A percentile compares a stretch with the other conserved stretches of the same genome.
phyloP scores from a whole-genome alignment of 441 rosid genomes.

The Euphorbia corollata region DNA sequence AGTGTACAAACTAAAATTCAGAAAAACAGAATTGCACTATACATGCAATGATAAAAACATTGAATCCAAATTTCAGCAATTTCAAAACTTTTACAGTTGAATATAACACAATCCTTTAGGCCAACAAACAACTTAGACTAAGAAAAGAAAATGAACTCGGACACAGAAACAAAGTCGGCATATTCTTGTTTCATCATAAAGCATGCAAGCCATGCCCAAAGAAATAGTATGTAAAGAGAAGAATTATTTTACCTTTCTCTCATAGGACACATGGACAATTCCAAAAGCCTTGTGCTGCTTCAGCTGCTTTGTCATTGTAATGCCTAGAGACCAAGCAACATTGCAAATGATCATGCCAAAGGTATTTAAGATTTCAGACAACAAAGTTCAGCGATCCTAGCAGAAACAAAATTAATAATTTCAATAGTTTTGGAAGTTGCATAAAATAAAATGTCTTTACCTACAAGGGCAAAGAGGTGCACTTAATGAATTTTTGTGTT shows the following conservation, averaged over 20 bases:
- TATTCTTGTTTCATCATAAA: not conserved
- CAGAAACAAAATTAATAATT: constrained; percentile 8
- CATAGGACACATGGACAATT: constrained; percentile 95
- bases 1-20: too few relatives aligned
- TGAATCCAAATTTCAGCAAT: not conserved
- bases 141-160: too few relatives aligned
- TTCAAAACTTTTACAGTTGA: not conserved
- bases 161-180: not conserved
- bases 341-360: not conserved
- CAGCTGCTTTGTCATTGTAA: constrained; percentile 88
- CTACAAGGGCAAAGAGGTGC: constrained; percentile 98
- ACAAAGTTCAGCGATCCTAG: not conserved
- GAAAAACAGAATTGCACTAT: too few relatives aligned
- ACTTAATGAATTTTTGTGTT: constrained; percentile 83
- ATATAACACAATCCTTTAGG: not conserved
- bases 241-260: constrained; percentile 64
- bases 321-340: constrained; percentile 44
- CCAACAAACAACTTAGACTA: not conserved
- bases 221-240: not conserved
- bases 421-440: not conserved
- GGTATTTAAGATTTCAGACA: not conserved
- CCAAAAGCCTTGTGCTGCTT: constrained; percentile 86
- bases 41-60: not conserved
- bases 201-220: not conserved
- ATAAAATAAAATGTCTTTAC: constrained; percentile 30